Conservation (phyloP, 1,139 yeast species). For the Kazachstania sp. region DNA sequence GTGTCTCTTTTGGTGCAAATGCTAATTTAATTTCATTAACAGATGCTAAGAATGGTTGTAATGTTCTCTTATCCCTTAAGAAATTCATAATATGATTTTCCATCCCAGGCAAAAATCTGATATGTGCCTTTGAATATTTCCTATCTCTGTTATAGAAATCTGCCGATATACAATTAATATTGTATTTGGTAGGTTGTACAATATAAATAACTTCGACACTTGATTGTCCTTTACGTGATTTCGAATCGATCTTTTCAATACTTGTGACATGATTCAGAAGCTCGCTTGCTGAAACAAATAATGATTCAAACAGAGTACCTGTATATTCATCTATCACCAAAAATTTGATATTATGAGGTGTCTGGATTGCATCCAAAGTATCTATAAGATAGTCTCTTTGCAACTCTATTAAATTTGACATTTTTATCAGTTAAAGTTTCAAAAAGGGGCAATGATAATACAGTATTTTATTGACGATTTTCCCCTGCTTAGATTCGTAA, state of each 20-base stretch:
- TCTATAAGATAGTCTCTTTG: conserved; percentile 25
- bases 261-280: conserved; percentile 38
- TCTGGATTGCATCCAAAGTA: conserved; percentile 21
- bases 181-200: conserved; percentile 45
- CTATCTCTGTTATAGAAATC: conserved; percentile 48
- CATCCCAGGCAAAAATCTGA: conserved; percentile 49
- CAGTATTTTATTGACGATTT: no score
- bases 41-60: conserved; percentile 28
- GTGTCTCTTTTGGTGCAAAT: conserved; percentile 42
- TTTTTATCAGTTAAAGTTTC: conserved; percentile 4
- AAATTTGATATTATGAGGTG: conserved; percentile 33
- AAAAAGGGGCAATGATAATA: neutral
- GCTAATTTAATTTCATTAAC: conserved; percentile 35
- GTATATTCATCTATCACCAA: conserved; percentile 38
- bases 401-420: conserved; percentile 28
- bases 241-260: conserved; percentile 45
- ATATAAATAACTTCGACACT: conserved; percentile 54
- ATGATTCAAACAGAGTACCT: conserved; percentile 29
- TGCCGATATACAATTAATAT: conserved; percentile 49
- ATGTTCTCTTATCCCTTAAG: conserved; percentile 27
- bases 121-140: conserved; percentile 51
- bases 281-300: conserved; percentile 32
- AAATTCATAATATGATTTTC: conserved; percentile 26
- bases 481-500: no score
- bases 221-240: conserved; percentile 39